Base-by-base conservation (phyloP, 1,284 basidiomycete species). In the Waitea zeae region DNA sequence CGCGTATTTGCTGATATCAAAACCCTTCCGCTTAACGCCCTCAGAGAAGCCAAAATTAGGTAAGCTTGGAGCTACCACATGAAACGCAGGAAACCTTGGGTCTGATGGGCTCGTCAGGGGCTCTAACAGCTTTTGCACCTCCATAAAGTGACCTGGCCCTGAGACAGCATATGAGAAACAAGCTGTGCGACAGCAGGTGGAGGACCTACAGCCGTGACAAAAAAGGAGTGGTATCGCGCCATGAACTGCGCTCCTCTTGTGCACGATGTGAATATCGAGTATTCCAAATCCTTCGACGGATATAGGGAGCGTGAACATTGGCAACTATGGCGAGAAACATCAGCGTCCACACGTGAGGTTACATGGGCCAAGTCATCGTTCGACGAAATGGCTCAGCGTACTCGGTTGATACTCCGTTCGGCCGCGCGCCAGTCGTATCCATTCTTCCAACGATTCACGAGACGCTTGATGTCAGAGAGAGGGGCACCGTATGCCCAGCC, bases 121-220 rank as follows among this genome's bases (percentile, higher is more conserved):
- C 47, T 2, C 52, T 45, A 73, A 48, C 0, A 73, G 47, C 48
- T 69, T 75, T 33, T 52, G 50, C 12, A 59, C 61, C 51, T 76
- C 70, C 19, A 67, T 45, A 44, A 74, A 73, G 37, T 57, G 56
- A 20, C 72, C 70, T 0, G 72, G 70, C 72, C 72, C 72, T 75
- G 19, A 5, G 33, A 7, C 17, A n/a, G n/a, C 22, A n/a, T n/a
- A n/a, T n/a, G n/a, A n/a, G n/a, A n/a, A n/a, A n/a, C n/a, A n/a
- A n/a, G n/a, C n/a, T n/a, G n/a, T n/a, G n/a, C n/a, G n/a, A n/a
- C n/a, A n/a, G n/a, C n/a, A n/a, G n/a, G n/a, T n/a, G n/a, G n/a
- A n/a, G 17, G 15, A 52, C 61, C 24, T 40, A 63, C 64, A 65
- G 15, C 62, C 63, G 17, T 65, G 63, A 5, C 60, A 52, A 41